phyloP scores from a whole-genome alignment of 768 basidiomycete genomes.

The Pluteus cervinus region DNA sequence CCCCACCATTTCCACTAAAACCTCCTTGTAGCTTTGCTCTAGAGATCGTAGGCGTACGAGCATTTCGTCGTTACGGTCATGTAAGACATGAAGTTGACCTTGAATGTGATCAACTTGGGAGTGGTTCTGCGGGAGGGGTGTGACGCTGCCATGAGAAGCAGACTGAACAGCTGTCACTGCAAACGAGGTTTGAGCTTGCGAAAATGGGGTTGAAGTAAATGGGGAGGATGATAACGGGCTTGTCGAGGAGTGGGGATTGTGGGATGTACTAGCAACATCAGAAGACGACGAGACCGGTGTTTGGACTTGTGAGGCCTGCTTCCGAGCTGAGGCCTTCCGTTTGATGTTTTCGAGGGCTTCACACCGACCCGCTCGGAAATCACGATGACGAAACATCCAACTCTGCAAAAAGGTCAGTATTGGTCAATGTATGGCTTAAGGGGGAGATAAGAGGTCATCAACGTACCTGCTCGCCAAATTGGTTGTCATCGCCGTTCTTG shows the following conservation, averaged over 20 bases:
- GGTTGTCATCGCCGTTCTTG: conserved; percentile 80
- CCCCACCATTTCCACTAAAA: conserved; percentile 65
- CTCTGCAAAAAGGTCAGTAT: conserved; percentile 21
- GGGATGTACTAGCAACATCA: conserved; percentile 34
- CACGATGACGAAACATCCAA: conserved; percentile 57
- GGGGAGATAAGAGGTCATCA: no score
- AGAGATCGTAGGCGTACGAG: conserved; percentile 48
- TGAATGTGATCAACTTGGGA: conserved; percentile 30
- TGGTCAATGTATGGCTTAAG: background rate
- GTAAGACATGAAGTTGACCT: conserved; percentile 41
- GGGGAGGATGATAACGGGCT: conserved; percentile 8
- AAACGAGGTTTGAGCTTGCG: conserved; percentile 2
- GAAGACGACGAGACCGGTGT: conserved; percentile 18
- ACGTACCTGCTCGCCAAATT: conserved; percentile 59
- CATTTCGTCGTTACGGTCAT: conserved; percentile 44
- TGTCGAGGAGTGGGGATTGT: conserved; percentile 11
- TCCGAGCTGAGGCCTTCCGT: conserved; percentile 51
- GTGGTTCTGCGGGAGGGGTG: conserved; percentile 16
- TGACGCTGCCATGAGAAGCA: conserved; percentile 19
- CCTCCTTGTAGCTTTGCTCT: conserved; percentile 60
- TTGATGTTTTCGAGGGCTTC: conserved; percentile 56
- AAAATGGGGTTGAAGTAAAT: conserved; percentile 17
- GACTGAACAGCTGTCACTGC: background rate
- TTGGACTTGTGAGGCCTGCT: conserved; percentile 28
- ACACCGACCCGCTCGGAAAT: conserved; percentile 49